Evolutionary conservation across 768 basidiomycete genomes (phyloP).

Genomic region (Kwoniella heveanensis): DNA sequence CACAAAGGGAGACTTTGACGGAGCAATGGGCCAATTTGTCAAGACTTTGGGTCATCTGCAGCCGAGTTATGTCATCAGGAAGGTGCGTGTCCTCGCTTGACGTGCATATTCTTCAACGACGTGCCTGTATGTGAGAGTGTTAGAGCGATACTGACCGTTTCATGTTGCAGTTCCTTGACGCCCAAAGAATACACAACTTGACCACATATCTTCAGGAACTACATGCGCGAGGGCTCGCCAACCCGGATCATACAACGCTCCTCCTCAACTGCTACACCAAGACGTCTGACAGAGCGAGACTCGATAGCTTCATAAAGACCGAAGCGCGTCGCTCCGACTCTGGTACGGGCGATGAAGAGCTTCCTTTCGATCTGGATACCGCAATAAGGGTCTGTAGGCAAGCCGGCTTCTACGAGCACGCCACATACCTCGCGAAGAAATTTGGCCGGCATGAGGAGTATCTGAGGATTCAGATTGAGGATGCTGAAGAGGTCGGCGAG

Average conservation of each 20-base stretch:
- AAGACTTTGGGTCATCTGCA: conserved; percentile 85
- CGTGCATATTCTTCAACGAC: too few relatives aligned
- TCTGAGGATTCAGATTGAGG: conserved; percentile 89
- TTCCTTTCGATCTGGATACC: conserved; percentile 95
- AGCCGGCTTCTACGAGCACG: conserved; percentile 94
- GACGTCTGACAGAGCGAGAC: conserved; percentile 81
- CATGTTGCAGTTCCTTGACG: conserved; percentile 91
- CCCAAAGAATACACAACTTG: conserved; percentile 91
- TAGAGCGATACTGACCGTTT: too few relatives aligned
- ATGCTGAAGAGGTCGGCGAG: conserved; percentile 76
- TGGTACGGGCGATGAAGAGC: conserved; percentile 64
- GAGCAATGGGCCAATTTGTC: conserved; percentile 87
- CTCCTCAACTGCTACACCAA: conserved; percentile 97
- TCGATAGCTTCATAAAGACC: conserved; percentile 89
- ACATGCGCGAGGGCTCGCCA: conserved; percentile 84
- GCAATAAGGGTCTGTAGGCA: conserved; percentile 96
- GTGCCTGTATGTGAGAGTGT: too few relatives aligned
- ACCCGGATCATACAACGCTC: conserved; percentile 93
- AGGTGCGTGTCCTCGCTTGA: conserved; percentile 65
- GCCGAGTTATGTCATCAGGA: conserved; percentile 94
- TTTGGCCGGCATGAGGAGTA: conserved; percentile 92
- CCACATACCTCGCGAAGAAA: conserved; percentile 86
- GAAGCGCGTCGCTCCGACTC: conserved; percentile 63
- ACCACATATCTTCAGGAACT: conserved; percentile 95
- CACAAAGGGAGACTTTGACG: conserved; percentile 85